These are phyloP conservation scores for Selaginella moellendorffii DNA, from an alignment of 75 land plant genomes.

Conservation along the genomic window DNA sequence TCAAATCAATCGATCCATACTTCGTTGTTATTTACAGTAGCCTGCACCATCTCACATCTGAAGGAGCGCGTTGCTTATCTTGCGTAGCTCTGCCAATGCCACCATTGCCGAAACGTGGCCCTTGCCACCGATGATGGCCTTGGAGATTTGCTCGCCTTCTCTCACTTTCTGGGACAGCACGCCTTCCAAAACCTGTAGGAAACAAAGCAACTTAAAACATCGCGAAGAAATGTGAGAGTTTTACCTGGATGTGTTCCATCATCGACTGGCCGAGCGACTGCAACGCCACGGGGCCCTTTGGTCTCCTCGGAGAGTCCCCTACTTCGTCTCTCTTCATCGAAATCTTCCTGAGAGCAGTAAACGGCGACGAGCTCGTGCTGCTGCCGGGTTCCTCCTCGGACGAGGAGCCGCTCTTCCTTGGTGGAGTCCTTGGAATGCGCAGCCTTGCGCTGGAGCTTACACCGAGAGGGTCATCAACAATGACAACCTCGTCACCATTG, in stretches of 20 bases:
- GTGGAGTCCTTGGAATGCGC: not conserved
- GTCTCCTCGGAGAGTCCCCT: conserved; percentile 4
- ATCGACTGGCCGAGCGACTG: conserved; percentile 68
- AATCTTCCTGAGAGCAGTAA: not conserved
- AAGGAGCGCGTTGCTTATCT: conserved; percentile 66
- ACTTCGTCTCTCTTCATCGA: not conserved
- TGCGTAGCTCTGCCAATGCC: conserved; percentile 74
- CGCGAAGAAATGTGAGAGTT: not conserved
- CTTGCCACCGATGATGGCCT: conserved; percentile 36
- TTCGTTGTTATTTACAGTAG: too few relatives aligned
- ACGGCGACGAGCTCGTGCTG: too few relatives aligned
- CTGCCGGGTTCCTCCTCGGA: not conserved
- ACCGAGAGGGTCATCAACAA: not conserved
- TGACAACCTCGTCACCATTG: not conserved
- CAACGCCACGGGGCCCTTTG: conserved; percentile 30
- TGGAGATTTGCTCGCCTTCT: conserved; percentile 24
- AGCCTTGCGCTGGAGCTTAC: not conserved
- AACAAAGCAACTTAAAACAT: not conserved
- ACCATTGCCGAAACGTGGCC: conserved; percentile 60
- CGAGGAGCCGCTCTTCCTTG: too few relatives aligned
- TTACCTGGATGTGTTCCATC: conserved; percentile 91
- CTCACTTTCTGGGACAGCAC: conserved; percentile 37
- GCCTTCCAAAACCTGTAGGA: conserved; percentile 56
- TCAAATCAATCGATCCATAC: too few relatives aligned
- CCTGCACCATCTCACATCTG: conserved; percentile 81